A percentile compares a stretch with the other conserved stretches of the same genome.
phyloP scores from a whole-genome alignment of 2,329 filamentous ascomycete genomes.

The Fusarium luffae region DNA sequence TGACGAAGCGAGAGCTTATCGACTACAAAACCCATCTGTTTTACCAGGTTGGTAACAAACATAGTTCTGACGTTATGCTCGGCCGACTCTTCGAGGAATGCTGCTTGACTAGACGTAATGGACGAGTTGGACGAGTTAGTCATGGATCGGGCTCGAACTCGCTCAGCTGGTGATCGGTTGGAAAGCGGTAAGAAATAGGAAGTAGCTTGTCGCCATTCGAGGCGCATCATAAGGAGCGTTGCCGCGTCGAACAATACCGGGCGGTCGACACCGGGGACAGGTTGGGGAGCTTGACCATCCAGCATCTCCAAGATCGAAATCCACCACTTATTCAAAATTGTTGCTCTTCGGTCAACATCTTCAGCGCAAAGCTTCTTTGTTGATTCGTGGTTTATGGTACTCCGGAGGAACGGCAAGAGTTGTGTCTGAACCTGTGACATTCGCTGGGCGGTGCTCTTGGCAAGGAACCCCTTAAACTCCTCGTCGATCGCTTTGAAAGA shows the following conservation, averaged over 20 bases:
- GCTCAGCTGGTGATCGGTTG: conserved; percentile 63
- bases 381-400: conserved; percentile 74
- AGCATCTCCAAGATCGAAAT: conserved; percentile 82
- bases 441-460: conserved; percentile 78
- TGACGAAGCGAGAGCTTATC: conserved; percentile 87
- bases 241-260: conserved; percentile 83
- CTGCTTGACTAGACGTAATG: conserved; percentile 72
- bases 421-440: conserved; percentile 78
- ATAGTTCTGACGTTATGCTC: conserved; percentile 90
- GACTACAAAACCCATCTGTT: conserved; percentile 87
- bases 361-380: conserved; percentile 74
- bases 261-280: conserved; percentile 84
- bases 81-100: conserved; percentile 71
- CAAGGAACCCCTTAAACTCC: conserved; percentile 68
- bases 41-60: conserved; percentile 82
- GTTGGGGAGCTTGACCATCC: conserved; percentile 73
- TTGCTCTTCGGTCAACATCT: conserved; percentile 82
- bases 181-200: conserved; percentile 72
- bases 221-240: conserved; percentile 84
- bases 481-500: conserved; percentile 65
- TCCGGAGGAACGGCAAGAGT: conserved; percentile 81
- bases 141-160: conserved; percentile 57
- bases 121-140: conserved; percentile 69
- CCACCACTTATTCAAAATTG: conserved; percentile 93
- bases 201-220: conserved; percentile 84